Evolutionary conservation across 176 grass and related monocot genomes (phyloP).

Genomic region (Oryza officinalis): DNA sequence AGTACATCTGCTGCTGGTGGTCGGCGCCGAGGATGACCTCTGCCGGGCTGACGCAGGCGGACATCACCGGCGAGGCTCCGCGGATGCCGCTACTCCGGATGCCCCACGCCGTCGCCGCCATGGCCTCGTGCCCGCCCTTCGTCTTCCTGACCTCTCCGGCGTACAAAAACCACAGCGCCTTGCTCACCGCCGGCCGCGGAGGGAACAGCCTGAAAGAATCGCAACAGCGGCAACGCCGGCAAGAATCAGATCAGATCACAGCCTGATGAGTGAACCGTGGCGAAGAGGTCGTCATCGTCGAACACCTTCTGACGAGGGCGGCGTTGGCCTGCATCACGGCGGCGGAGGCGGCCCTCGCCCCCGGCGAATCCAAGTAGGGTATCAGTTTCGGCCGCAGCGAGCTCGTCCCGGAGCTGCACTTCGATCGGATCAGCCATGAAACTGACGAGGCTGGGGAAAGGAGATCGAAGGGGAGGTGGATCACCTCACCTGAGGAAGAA

Average conservation of each 20-base stretch:
- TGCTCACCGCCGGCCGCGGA: slow-evolving; percentile 20
- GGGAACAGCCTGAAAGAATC: slow-evolving; percentile 16
- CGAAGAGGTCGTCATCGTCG: neutral
- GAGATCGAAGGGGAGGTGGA: too few species aligned
- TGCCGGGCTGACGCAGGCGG: slow-evolving; percentile 25
- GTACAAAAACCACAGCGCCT: slow-evolving; percentile 41
- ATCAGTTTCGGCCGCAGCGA: slow-evolving; percentile 35
- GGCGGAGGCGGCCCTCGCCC: slow-evolving; percentile 10
- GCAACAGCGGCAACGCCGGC: too few species aligned
- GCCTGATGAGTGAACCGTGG: neutral
- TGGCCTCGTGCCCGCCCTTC: slow-evolving; percentile 33
- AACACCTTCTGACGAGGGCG: slow-evolving; percentile 32
- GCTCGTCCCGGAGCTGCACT: slow-evolving; percentile 44
- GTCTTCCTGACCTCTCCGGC: slow-evolving; percentile 33
- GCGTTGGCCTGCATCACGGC: slow-evolving; percentile 18
- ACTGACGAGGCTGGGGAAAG: neutral
- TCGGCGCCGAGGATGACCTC: slow-evolving; percentile 29
- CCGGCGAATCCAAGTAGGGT: slow-evolving; percentile 34
- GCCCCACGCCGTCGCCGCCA: slow-evolving; percentile 31
- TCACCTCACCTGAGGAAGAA: slow-evolving; percentile 47
- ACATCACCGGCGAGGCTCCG: slow-evolving; percentile 3
- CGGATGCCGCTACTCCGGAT: neutral
- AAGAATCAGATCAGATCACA: neutral
- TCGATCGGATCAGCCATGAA: neutral
- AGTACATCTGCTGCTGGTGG: slow-evolving; percentile 37